Evolutionary conservation across 2,329 filamentous ascomycete genomes (phyloP), one percentile per base, ranked within the genome.

Genomic region (Xylariaceae sp.): DNA sequence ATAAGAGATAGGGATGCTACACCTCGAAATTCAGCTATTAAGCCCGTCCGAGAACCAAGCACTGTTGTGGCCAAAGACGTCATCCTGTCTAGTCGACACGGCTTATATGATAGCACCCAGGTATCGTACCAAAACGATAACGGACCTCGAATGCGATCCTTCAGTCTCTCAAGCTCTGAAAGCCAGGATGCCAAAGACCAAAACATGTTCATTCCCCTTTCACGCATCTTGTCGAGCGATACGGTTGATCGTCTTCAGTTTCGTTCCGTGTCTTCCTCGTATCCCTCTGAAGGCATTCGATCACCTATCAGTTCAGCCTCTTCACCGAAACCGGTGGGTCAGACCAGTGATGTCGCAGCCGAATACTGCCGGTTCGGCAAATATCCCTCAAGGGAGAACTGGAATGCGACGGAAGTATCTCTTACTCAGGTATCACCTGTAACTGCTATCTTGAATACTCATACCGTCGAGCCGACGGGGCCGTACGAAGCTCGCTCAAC

Each of bases 231-330:
- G 19, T n/a, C 38, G 28, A 44, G 28, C 2, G 39, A 22, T 14
- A 2, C 22, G 4, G 22, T 7, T 5, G 22, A 28, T 28, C 34
- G 13, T 16, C 28, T 54, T 13, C 40, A 45, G 34, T 19, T 53
- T 3, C 39, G 48, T 31, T 55, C 54, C 3, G 31, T 41, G 14
- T 59, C 58, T 9, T 60, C 58, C 31, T 60, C 52, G 11, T 60
- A 60, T 31, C 58, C 56, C 38, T 51, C 56, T 13, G 54, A 58
- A 39, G 58, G 58, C 5, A 55, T 59, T n/a, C 56, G 54, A 28
- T 57, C 58, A 33, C 54, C 56, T n/a, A 6, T 22, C 9, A 16
- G 41, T 6, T 14, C 16, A 12, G 17, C 13, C 34, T 31, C 11
- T 36, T 59, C 58, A 5, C 56, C 56, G 7, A 50, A 55, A 33